Evolutionary conservation across 352 stramenopile genomes (phyloP).

Genomic region (Thraustotheca clavata): DNA sequence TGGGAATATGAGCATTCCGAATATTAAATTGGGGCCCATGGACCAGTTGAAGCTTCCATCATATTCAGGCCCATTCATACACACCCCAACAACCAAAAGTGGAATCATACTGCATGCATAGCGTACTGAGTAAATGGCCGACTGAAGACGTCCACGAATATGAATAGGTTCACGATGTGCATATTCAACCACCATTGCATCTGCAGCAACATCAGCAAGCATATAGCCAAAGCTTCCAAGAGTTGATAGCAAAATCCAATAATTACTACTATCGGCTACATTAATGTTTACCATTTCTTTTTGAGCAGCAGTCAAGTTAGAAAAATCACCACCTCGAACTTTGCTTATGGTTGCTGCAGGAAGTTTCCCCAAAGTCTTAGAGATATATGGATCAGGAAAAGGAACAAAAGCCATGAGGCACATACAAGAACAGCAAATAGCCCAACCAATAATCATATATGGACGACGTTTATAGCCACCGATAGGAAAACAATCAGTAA

Average conservation of each 20-base stretch:
- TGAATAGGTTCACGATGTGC: conserved; percentile 37
- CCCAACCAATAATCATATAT: conserved; percentile 24
- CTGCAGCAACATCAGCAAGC: conserved; percentile 35
- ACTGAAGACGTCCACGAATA: conserved; percentile 35
- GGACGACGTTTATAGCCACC: conserved; percentile 17
- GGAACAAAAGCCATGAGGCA: not conserved
- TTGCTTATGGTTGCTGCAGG: not conserved
- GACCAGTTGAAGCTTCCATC: conserved; percentile 39
- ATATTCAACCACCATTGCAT: conserved; percentile 40
- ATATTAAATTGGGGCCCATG: conserved; percentile 32
- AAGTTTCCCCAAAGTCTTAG: not conserved
- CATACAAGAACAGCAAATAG: not conserved
- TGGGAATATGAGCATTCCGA: conserved; percentile 20
- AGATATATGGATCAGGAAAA: conserved; percentile 1
- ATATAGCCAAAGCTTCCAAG: conserved; percentile 37
- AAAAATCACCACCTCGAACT: conserved; percentile 9
- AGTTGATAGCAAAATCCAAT: conserved; percentile 45
- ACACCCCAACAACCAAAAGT: conserved; percentile 32
- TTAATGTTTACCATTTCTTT: conserved; percentile 29
- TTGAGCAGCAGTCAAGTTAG: conserved; percentile 27
- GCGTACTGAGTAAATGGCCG: conserved; percentile 36
- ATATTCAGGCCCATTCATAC: conserved; percentile 36
- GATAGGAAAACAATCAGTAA: conserved; percentile 31
- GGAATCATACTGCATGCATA: conserved; percentile 33
- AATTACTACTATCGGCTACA: conserved; percentile 27